Conservation (phyloP, 768 basidiomycete genomes). For the Tricholoma terreum region DNA sequence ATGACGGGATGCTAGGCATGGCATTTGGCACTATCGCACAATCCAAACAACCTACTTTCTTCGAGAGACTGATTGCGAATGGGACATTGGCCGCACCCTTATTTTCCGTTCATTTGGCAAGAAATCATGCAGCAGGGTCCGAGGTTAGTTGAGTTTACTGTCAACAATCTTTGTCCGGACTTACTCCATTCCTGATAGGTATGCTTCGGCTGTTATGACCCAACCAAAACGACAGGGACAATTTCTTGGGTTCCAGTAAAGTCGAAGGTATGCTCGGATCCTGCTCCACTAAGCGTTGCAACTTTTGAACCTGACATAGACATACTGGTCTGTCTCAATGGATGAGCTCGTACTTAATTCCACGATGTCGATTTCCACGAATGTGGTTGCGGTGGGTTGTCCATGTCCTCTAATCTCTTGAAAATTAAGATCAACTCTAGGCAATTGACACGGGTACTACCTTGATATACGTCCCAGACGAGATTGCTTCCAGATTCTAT, state of each 20-base stretch:
- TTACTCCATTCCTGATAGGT: conserved; percentile 19
- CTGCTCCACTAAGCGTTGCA: neutral
- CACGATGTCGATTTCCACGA: conserved; percentile 16
- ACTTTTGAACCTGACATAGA: conserved; percentile 28
- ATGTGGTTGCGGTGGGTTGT: conserved; percentile 36
- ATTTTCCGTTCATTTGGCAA: conserved; percentile 58
- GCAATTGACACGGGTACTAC: conserved; percentile 71
- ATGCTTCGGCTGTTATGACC: conserved; percentile 36
- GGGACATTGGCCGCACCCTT: conserved; percentile 38
- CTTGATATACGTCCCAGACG: conserved; percentile 54
- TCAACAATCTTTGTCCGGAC: neutral
- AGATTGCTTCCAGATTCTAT: conserved; percentile 46
- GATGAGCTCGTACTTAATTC: conserved; percentile 37
- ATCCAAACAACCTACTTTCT: conserved; percentile 49
- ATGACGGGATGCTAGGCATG: conserved; percentile 58
- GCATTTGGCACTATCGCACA: conserved; percentile 57
- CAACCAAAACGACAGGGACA: conserved; percentile 26
- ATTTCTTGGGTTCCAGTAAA: conserved; percentile 34
- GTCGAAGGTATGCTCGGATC: conserved; percentile 28
- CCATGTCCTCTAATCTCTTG: conserved; percentile 2
- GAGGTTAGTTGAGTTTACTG: conserved; percentile 38
- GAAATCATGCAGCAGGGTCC: conserved; percentile 35
- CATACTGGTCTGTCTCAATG: conserved; percentile 60
- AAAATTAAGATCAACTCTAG: conserved; percentile 25
- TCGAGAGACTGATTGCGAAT: conserved; percentile 56